Base-by-base conservation (phyloP, 148 eudicot genomes). In the Bassia scoparia region DNA sequence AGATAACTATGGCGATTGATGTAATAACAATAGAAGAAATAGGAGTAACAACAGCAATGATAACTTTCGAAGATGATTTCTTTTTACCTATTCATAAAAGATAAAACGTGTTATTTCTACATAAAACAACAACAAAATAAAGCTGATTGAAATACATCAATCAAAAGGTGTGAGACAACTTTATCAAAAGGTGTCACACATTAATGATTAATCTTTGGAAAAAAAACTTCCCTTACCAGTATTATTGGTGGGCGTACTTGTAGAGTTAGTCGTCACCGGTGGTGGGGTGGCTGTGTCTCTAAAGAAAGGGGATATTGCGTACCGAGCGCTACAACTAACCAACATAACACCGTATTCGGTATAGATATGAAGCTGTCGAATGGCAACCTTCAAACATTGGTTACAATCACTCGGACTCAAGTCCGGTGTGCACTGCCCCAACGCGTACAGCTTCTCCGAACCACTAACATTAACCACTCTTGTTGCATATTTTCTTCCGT, bases 21-120 rank as follows among this genome's bases (percentile, higher is more conserved):
- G 52, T 9, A 31, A 24, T 20, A 1, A 35, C 30, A 17, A 48
- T 48, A 48, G 52, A 48, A 14, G 52, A 48, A 5, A 69, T 61
- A 3, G 72, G 72, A 53, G 27, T 24, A 33, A 69, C 61, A 12
- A 69, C 33, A 2, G 72, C 61, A 10, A 53, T 23, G 61, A 69
- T 33, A 44, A 50, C 17, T 44, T 52, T 69, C 10, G 44, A 26
- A 8, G 61, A 21, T 1, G 10, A 24, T 53, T 33, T 60, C 0
- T 31, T 69, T 15, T 31, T 69, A 44, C 55, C 70, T 67, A 10
- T 17, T 14, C 10, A 15, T 13, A 20, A 3, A 48, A 17, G 20
- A n/a, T n/a, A n/a, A n/a, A n/a, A n/a, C 20, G 16, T 10, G 10
- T 48, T 48, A 48, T 48, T 17, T 5, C 1, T 17, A 10, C 20